These are phyloP conservation scores for Alternaria gaisen DNA, from an alignment of 2,329 filamentous ascomycete species.

Conservation along the genomic window DNA sequence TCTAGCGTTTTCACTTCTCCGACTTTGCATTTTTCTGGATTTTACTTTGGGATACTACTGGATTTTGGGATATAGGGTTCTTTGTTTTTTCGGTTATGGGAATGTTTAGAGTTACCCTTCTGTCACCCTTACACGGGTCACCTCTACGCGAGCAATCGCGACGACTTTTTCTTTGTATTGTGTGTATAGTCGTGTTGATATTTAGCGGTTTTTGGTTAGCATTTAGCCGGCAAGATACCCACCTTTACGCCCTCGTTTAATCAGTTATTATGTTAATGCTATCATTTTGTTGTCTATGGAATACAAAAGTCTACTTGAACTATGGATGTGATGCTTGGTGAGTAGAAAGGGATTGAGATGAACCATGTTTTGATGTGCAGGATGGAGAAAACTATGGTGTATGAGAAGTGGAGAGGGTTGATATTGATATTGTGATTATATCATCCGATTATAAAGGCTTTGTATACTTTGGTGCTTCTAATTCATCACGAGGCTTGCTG, in stretches of 20 bases:
- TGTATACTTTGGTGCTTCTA: too few species aligned
- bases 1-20: background rate
- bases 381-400: too few species aligned
- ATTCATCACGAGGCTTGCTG: too few species aligned
- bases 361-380: too few species aligned
- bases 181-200: slow-evolving; percentile 14
- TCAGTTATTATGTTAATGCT: background rate
- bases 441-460: too few species aligned
- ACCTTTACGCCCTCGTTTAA: slow-evolving; percentile 17
- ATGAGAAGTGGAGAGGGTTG: too few species aligned
- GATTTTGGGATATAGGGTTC: background rate
- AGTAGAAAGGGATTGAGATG: background rate
- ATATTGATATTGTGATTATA: too few species aligned
- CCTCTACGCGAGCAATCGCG: background rate
- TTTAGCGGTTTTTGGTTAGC: slow-evolving; percentile 19
- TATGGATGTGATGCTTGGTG: background rate
- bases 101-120: slow-evolving; percentile 9
- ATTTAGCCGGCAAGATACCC: slow-evolving; percentile 25
- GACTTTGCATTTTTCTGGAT: too few species aligned
- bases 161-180: slow-evolving; percentile 3
- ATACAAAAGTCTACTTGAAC: background rate
- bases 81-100: slow-evolving; percentile 1
- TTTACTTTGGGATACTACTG: background rate
- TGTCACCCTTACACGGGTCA: background rate
- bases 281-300: background rate